phyloP scores from a whole-genome alignment of 371 early-diverging fungal species.

The Paraphysoderma sedebokerense region DNA sequence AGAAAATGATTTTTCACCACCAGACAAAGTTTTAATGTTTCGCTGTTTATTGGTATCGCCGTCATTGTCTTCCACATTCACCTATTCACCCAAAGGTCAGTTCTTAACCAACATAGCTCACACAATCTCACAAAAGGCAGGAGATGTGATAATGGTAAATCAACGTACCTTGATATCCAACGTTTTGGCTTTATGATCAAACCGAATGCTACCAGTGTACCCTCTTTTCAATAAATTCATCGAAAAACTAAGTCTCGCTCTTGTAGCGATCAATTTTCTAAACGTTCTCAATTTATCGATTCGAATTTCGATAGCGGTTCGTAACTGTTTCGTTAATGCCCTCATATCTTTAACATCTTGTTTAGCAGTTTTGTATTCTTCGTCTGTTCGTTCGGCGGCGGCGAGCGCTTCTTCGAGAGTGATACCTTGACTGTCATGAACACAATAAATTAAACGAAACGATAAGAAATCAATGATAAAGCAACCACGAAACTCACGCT shows the following conservation, averaged over 20 bases:
- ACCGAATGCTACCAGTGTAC: conserved; percentile 66
- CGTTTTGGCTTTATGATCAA: conserved; percentile 54
- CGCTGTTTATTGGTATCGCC: background rate
- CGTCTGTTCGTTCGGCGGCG: conserved; percentile 24
- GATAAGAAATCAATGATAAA: no score
- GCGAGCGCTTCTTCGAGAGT: conserved; percentile 34
- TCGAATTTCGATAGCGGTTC: no score
- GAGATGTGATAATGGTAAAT: background rate
- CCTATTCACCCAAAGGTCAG: no score
- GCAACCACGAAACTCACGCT: no score
- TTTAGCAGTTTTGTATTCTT: conserved; percentile 37
- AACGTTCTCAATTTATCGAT: conserved; percentile 43
- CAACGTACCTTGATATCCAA: conserved; percentile 25
- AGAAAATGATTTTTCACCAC: conserved; percentile 99
- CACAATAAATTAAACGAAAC: no score
- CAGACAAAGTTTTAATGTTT: conserved; percentile 41
- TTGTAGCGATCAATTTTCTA: conserved; percentile 45
- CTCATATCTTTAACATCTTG: conserved; percentile 26
- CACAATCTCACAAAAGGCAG: no score
- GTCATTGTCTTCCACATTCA: no score
- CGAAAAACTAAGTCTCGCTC: conserved; percentile 52
- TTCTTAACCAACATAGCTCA: no score
- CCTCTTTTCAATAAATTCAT: conserved; percentile 71
- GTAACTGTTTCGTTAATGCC: no score
- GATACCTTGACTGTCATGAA: conserved; percentile 22